Conservation (phyloP, 116 monocot genomes). For the Zostera marina region DNA sequence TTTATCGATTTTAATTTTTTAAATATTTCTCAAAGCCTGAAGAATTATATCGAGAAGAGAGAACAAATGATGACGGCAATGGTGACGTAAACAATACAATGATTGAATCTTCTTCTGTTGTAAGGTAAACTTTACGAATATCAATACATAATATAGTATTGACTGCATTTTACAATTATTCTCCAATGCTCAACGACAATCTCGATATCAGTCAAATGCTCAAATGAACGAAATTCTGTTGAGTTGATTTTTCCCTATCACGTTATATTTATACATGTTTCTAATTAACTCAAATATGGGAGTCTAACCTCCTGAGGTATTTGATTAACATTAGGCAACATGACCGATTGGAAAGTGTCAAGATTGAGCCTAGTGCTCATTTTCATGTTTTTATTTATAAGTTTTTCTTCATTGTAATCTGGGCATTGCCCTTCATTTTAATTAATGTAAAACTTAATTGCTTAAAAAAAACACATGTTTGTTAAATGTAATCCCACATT, state of each 20-base stretch:
- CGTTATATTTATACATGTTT: neutral
- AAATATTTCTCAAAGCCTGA: slow-evolving; percentile 74
- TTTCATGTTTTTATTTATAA: no score
- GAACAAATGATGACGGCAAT: slow-evolving; percentile 20
- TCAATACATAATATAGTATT: neutral
- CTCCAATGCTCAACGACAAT: neutral
- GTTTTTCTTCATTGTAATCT: no score
- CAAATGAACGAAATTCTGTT: neutral
- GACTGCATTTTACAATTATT: no score
- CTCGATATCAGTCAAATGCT: neutral
- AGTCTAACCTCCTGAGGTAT: no score
- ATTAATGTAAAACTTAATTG: no score
- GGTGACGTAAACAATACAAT: slow-evolving; percentile 9
- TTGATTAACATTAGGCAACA: no score
- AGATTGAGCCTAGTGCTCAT: no score
- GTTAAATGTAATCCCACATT: no score
- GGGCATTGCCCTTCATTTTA: no score
- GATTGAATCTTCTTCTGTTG: neutral
- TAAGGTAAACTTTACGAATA: slow-evolving; percentile 1
- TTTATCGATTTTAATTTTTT: slow-evolving; percentile 66
- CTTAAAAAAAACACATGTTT: neutral
- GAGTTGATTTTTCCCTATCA: neutral
- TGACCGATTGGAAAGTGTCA: no score
- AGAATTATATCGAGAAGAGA: slow-evolving; percentile 45
- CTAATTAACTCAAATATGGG: neutral